Evolutionary conservation across 129 eudicot species (phyloP).

Genomic region (Flaveria sonorensis): DNA sequence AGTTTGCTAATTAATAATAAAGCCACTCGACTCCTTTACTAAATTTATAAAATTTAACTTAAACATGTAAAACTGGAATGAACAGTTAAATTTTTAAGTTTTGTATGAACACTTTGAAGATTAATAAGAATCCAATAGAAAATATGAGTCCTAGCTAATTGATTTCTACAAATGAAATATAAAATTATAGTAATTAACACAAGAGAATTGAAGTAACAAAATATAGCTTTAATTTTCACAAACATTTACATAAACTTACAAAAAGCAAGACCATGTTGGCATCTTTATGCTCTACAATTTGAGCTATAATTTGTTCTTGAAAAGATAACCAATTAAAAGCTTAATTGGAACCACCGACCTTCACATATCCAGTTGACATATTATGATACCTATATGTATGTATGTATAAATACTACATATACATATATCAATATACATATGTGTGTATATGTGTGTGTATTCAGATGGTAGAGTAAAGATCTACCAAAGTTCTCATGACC

Average conservation of each 20-base stretch:
- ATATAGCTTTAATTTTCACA: background rate
- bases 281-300: slow-evolving; percentile 31
- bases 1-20: background rate
- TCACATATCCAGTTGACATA: slow-evolving; percentile 25
- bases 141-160: no score
- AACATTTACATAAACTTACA: slow-evolving; percentile 13
- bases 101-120: no score
- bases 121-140: background rate
- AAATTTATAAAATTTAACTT: no score
- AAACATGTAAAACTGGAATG: no score
- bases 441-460: slow-evolving; percentile 16
- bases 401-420: slow-evolving; percentile 2
- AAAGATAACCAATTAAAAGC: slow-evolving; percentile 23
- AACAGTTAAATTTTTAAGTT: no score
- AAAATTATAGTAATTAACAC: slow-evolving; percentile 1
- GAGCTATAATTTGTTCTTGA: slow-evolving; percentile 26
- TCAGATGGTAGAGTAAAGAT: slow-evolving; percentile 46
- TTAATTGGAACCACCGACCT: background rate
- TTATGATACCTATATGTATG: background rate
- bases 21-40: background rate
- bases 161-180: background rate
- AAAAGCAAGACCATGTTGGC: slow-evolving; percentile 35
- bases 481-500: slow-evolving; percentile 68
- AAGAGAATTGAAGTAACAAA: background rate
- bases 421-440: background rate